phyloP scores from a whole-genome alignment of 192 early-diverging fungal species.

The Umbelopsis ramanniana region DNA sequence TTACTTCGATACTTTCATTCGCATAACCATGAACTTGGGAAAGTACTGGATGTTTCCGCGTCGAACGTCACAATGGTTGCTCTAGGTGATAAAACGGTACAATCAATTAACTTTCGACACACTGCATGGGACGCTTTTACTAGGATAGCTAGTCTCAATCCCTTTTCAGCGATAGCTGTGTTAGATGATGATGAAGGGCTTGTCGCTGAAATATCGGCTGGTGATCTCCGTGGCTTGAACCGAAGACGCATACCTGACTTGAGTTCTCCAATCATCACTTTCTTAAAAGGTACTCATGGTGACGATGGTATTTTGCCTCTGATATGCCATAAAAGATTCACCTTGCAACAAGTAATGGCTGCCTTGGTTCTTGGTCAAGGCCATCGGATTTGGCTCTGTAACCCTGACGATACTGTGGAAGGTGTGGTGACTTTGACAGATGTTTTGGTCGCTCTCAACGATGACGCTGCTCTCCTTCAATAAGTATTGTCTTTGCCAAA shows the following conservation, averaged over 20 bases:
- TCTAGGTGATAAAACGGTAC: slow-evolving; percentile 30
- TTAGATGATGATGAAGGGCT: slow-evolving; percentile 60
- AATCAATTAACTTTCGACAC: slow-evolving; percentile 44
- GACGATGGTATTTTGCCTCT: slow-evolving; percentile 58
- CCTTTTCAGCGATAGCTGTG: slow-evolving; percentile 63
- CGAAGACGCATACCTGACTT: slow-evolving; percentile 58
- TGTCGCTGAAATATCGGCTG: slow-evolving; percentile 71
- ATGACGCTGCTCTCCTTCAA: background rate
- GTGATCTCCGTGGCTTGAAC: slow-evolving; percentile 77
- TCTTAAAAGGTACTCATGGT: slow-evolving; percentile 57
- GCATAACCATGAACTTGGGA: slow-evolving; percentile 56
- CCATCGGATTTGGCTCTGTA: slow-evolving; percentile 71
- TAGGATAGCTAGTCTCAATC: slow-evolving; percentile 45
- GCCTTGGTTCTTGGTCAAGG: slow-evolving; percentile 51
- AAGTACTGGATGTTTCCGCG: slow-evolving; percentile 45
- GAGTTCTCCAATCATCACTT: slow-evolving; percentile 65
- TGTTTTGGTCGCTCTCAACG: slow-evolving; percentile 45
- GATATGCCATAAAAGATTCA: slow-evolving; percentile 54
- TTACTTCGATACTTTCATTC: slow-evolving; percentile 51
- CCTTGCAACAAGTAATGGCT: slow-evolving; percentile 59
- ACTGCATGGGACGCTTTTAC: slow-evolving; percentile 51
- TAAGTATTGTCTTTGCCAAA: too few species aligned
- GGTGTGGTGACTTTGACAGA: slow-evolving; percentile 82
- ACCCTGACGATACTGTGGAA: slow-evolving; percentile 55
- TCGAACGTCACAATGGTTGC: slow-evolving; percentile 32